phyloP scores from a whole-genome alignment of 1,139 yeast species.

The Pichia sp. region DNA sequence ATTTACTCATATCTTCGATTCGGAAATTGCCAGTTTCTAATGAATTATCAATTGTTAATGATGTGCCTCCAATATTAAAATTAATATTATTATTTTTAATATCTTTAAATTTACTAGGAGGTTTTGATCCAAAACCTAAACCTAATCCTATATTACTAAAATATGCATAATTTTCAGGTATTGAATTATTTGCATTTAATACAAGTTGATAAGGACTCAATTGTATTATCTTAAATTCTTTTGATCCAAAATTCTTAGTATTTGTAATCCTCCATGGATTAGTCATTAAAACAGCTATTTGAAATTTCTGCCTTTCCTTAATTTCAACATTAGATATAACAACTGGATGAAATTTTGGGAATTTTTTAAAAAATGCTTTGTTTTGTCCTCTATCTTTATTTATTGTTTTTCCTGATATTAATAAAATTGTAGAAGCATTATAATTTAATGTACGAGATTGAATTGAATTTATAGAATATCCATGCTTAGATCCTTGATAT shows the following conservation, averaged over 20 bases:
- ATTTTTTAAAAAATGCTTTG: slow-evolving; percentile 41
- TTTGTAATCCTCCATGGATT: slow-evolving; percentile 76
- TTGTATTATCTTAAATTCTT: slow-evolving; percentile 49
- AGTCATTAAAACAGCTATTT: slow-evolving; percentile 8
- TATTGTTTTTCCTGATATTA: slow-evolving; percentile 61
- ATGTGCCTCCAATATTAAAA: slow-evolving; percentile 59
- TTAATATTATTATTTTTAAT: slow-evolving; percentile 2
- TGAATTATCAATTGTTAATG: slow-evolving; percentile 69
- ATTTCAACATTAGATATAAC: neutral
- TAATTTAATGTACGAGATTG: slow-evolving; percentile 84
- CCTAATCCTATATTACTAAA: slow-evolving; percentile 72
- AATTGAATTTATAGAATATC: slow-evolving; percentile 81
- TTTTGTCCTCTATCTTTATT: slow-evolving; percentile 46
- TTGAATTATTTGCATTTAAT: slow-evolving; percentile 37
- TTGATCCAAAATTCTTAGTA: slow-evolving; percentile 66
- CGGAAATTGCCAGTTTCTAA: slow-evolving; percentile 79
- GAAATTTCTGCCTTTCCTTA: slow-evolving; percentile 3
- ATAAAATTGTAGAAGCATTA: slow-evolving; percentile 76
- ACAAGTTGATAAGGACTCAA: slow-evolving; percentile 60
- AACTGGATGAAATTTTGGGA: slow-evolving; percentile 38
- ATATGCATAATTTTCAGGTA: slow-evolving; percentile 41
- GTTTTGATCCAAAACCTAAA: slow-evolving; percentile 69
- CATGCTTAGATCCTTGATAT: slow-evolving; percentile 68
- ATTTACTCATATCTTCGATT: slow-evolving; percentile 39
- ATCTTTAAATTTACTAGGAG: slow-evolving; percentile 46